These are phyloP conservation scores for Saccharomycopsis microspora DNA, from an alignment of 805 yeast species.

Conservation along the genomic window DNA sequence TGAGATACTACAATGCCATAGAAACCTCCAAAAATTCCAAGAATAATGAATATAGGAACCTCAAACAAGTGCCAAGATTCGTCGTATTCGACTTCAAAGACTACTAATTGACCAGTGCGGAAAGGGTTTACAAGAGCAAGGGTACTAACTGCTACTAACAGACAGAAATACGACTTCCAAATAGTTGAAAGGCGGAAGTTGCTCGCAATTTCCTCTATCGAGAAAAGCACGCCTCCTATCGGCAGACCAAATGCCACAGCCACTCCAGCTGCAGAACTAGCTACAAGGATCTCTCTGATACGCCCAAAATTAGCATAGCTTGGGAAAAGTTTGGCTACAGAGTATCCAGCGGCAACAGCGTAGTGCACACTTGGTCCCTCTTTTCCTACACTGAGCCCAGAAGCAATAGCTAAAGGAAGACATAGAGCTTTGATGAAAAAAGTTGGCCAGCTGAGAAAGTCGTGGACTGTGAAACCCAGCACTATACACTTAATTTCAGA, in stretches of 20 bases:
- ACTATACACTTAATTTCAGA: slow-evolving; percentile 93
- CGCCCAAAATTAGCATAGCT: slow-evolving; percentile 5
- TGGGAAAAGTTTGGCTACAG: slow-evolving; percentile 41
- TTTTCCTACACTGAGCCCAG: slow-evolving; percentile 90
- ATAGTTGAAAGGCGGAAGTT: slow-evolving; percentile 70
- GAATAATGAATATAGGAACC: slow-evolving; percentile 60
- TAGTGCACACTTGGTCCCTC: slow-evolving; percentile 98
- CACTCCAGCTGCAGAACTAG: slow-evolving; percentile 96
- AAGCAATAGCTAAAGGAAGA: slow-evolving; percentile 81
- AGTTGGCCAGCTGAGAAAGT: slow-evolving; percentile 66
- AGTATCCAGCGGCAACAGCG: slow-evolving; percentile 91
- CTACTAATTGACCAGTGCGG: slow-evolving; percentile 85
- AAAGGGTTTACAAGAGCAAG: slow-evolving; percentile 81
- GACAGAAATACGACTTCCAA: slow-evolving; percentile 88
- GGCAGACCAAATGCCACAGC: slow-evolving; percentile 98
- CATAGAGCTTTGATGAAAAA: slow-evolving; percentile 67
- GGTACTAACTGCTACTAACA: slow-evolving; percentile 76
- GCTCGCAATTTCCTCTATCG: slow-evolving; percentile 75
- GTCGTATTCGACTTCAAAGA: slow-evolving; percentile 86
- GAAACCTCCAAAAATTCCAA: slow-evolving; percentile 88
- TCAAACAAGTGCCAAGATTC: slow-evolving; percentile 82
- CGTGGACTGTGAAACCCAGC: slow-evolving; percentile 74
- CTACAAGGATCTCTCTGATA: slow-evolving; percentile 57
- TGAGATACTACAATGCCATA: slow-evolving; percentile 74
- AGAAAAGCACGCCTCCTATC: slow-evolving; percentile 89